Percentiles rank a stretch among this genome's conserved stretches.
Evolutionary conservation across 2,329 filamentous ascomycete species (phyloP).

Genomic region (Diaporthe vaccinii): DNA sequence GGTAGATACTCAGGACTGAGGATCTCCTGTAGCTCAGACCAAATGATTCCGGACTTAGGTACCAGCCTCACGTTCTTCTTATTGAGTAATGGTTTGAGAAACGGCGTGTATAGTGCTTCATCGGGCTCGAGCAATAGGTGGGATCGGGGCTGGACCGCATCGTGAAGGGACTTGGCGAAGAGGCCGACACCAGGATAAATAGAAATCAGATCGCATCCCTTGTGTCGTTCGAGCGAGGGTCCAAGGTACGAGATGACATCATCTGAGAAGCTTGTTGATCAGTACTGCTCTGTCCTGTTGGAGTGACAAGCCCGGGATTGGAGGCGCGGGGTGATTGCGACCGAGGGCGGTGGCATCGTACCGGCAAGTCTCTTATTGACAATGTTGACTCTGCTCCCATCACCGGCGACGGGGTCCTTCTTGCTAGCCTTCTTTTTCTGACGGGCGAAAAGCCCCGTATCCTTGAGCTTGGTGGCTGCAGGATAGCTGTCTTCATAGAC

Average conservation of each 20-base stretch:
- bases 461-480: constrained; percentile 19
- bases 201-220: constrained; percentile 88
- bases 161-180: constrained; percentile 83
- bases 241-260: constrained; percentile 79
- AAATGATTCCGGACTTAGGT: constrained; percentile 70
- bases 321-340: neutral
- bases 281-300: constrained; percentile 13
- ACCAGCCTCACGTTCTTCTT: constrained; percentile 64
- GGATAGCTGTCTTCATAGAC: neutral
- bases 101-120: constrained; percentile 66
- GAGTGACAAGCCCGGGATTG: neutral
- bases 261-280: constrained; percentile 59
- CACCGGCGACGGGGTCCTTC: constrained; percentile 42
- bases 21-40: constrained; percentile 69
- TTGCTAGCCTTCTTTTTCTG: neutral
- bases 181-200: constrained; percentile 85
- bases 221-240: constrained; percentile 75
- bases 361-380: constrained; percentile 55
- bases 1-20: constrained; percentile 65
- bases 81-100: constrained; percentile 71
- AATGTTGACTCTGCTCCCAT: constrained; percentile 65
- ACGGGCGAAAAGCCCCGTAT: neutral
- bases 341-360: neutral
- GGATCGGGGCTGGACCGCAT: constrained; percentile 80
- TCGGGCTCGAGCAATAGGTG: constrained; percentile 89